Percentiles rank a stretch among this genome's conserved stretches.
Conservation (phyloP, 169 alveolate genomes). For the Cryptosporidium andersoni region DNA sequence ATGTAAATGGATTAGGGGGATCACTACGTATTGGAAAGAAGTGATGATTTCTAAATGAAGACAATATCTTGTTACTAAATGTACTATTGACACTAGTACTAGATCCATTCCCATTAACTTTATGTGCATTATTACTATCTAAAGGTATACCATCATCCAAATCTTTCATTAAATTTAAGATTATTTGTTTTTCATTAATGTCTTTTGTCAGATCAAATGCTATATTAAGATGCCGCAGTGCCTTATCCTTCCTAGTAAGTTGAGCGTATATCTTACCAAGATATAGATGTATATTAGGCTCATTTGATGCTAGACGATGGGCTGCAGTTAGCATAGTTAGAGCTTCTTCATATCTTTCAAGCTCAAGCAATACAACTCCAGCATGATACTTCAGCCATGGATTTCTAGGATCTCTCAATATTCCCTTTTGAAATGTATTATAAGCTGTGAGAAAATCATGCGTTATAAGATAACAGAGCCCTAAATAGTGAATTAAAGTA, state of each 20-base stretch:
- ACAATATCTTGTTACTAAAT: slow-evolving; percentile 35
- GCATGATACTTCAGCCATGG: slow-evolving; percentile 83
- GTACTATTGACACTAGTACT: slow-evolving; percentile 7
- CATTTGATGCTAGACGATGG: slow-evolving; percentile 81
- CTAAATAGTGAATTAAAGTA: slow-evolving; percentile 82
- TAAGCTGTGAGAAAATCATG: slow-evolving; percentile 79
- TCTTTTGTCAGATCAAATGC: slow-evolving; percentile 82
- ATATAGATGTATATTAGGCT: slow-evolving; percentile 82
- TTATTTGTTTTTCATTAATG: slow-evolving; percentile 56
- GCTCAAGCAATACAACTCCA: slow-evolving; percentile 77
- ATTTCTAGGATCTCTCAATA: slow-evolving; percentile 78
- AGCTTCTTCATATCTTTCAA: slow-evolving; percentile 83
- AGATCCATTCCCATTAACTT: slow-evolving; percentile 2
- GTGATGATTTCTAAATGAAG: slow-evolving; percentile 69
- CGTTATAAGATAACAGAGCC: slow-evolving; percentile 80
- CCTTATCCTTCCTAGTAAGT: slow-evolving; percentile 80
- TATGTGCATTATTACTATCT: slow-evolving; percentile 21
- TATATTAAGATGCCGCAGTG: slow-evolving; percentile 80
- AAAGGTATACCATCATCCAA: slow-evolving; percentile 7
- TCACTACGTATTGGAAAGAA: slow-evolving; percentile 63
- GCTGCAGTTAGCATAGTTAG: slow-evolving; percentile 78
- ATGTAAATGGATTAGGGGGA: slow-evolving; percentile 65
- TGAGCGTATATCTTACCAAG: slow-evolving; percentile 84
- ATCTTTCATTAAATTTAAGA: slow-evolving; percentile 56
- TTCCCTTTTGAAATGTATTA: slow-evolving; percentile 78